phyloP scores from a whole-genome alignment of 106 monocot species.

The Acanthochlamys bracteata region DNA sequence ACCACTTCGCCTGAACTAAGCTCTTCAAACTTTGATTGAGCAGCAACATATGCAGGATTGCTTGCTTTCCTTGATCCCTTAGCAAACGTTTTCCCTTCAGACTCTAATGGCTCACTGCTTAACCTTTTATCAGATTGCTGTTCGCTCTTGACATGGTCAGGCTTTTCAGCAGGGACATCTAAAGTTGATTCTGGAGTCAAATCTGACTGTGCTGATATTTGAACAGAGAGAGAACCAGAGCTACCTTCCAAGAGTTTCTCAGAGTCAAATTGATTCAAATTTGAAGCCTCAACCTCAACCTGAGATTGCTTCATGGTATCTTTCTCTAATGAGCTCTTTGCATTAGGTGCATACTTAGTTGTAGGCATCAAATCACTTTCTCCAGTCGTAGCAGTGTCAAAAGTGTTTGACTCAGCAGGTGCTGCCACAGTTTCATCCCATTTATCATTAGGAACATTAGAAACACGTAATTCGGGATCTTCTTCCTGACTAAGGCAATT shows the following conservation, averaged over 20 bases:
- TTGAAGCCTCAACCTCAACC: constrained; percentile 4
- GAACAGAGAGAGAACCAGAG: constrained; percentile 3
- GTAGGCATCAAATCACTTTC: constrained; percentile 4
- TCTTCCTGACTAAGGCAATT: constrained; percentile 7
- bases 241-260: constrained; percentile 3
- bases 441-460: constrained; percentile 8
- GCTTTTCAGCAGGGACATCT: constrained; percentile 16
- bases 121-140: constrained; percentile 6
- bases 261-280: not conserved
- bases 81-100: constrained; percentile 32
- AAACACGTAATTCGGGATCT: not conserved
- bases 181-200: not conserved
- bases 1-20: constrained; percentile 33
- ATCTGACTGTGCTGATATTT: constrained; percentile 10
- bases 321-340: constrained; percentile 14
- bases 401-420: constrained; percentile 5
- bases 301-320: constrained; percentile 20
- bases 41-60: constrained; percentile 81
- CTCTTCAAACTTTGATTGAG: constrained; percentile 92
- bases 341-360: constrained; percentile 12
- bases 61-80: constrained; percentile 30
- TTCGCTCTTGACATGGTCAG: constrained; percentile 12
- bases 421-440: not conserved
- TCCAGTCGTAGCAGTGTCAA: not conserved
- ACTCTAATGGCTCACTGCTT: constrained; percentile 28